Conservation (phyloP, 2,329 filamentous ascomycete species). For the Colletotrichum chrysophilum region DNA sequence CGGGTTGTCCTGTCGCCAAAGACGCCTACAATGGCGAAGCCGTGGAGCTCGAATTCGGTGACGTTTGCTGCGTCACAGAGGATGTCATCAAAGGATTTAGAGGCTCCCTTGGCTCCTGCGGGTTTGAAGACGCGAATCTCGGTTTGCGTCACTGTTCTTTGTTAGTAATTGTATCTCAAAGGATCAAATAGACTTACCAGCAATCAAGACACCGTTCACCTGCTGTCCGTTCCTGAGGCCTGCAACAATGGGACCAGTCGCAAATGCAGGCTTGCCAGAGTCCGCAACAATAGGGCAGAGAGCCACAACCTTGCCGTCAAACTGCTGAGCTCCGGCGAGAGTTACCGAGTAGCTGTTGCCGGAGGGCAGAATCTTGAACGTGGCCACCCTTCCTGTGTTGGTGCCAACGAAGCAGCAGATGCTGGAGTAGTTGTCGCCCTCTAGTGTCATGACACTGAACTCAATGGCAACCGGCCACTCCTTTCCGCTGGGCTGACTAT, state of each 20-base stretch:
- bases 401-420: slow-evolving; percentile 94
- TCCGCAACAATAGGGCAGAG: slow-evolving; percentile 82
- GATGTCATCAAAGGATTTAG: slow-evolving; percentile 84
- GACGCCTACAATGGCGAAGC: slow-evolving; percentile 80
- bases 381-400: slow-evolving; percentile 80
- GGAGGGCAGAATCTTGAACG: slow-evolving; percentile 87
- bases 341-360: slow-evolving; percentile 75
- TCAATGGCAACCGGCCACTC: slow-evolving; percentile 86
- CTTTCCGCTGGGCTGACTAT: slow-evolving; percentile 50
- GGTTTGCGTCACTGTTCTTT: slow-evolving; percentile 62
- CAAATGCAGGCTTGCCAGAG: slow-evolving; percentile 75
- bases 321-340: slow-evolving; percentile 68
- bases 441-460: slow-evolving; percentile 91
- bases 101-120: slow-evolving; percentile 84
- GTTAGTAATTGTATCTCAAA: slow-evolving; percentile 27
- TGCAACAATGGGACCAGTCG: slow-evolving; percentile 77
- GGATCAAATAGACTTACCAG: slow-evolving; percentile 52
- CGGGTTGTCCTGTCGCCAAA: slow-evolving; percentile 84
- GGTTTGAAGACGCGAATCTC: slow-evolving; percentile 91
- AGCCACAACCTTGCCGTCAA: slow-evolving; percentile 75
- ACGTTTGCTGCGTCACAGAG: slow-evolving; percentile 84
- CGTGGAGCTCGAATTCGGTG: slow-evolving; percentile 75
- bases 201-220: slow-evolving; percentile 81
- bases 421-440: slow-evolving; percentile 94
- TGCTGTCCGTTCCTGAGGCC: slow-evolving; percentile 76